A percentile compares a stretch with the other conserved stretches of the same genome.
Evolutionary conservation across 1,284 basidiomycete genomes (phyloP).

Genomic region (Malassezia sympodialis): DNA sequence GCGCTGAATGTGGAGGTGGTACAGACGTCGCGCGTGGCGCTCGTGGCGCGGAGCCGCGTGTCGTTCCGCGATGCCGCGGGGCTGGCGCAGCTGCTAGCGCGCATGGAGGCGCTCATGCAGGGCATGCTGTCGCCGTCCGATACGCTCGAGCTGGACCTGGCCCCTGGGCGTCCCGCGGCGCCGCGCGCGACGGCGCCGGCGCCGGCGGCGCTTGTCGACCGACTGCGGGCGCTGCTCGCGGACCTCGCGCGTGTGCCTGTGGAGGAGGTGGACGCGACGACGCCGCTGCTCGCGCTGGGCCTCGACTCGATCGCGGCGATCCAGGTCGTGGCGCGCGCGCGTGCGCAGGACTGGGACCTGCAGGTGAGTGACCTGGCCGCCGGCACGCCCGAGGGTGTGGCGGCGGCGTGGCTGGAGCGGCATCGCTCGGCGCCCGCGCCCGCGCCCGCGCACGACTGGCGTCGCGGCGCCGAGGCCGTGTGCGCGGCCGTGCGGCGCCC

Average conservation of each 20-base stretch:
- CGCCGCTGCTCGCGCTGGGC: slow-evolving; percentile 28
- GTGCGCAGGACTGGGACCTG: slow-evolving; percentile 22
- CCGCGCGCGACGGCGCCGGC: not conserved
- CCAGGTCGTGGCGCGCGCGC: slow-evolving; percentile 29
- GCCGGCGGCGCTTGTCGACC: slow-evolving; percentile 1
- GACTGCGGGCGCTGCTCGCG: slow-evolving; percentile 20
- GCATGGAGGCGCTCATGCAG: slow-evolving; percentile 17
- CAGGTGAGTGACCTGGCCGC: slow-evolving; percentile 30
- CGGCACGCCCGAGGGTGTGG: slow-evolving; percentile 22
- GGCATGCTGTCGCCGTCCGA: not conserved
- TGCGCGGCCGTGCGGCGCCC: not conserved
- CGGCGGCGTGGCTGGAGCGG: not conserved
- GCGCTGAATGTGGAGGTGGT: slow-evolving; percentile 35
- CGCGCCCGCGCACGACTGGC: not conserved
- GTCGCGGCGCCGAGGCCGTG: not conserved
- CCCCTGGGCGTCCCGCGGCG: not conserved
- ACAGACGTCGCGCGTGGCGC: slow-evolving; percentile 19
- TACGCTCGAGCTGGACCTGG: too few relatives aligned
- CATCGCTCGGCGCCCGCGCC: not conserved
- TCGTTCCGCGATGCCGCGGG: slow-evolving; percentile 7
- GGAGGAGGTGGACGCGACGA: slow-evolving; percentile 17
- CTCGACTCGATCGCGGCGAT: slow-evolving; percentile 44
- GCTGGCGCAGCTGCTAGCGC: slow-evolving; percentile 14
- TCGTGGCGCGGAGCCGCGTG: slow-evolving; percentile 25
- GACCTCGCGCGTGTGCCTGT: slow-evolving; percentile 17